Percentiles rank a stretch among this genome's conserved stretches.
These are phyloP conservation scores for Zygoascus bituminiphila DNA, from an alignment of 805 yeast species.

Conservation along the genomic window DNA sequence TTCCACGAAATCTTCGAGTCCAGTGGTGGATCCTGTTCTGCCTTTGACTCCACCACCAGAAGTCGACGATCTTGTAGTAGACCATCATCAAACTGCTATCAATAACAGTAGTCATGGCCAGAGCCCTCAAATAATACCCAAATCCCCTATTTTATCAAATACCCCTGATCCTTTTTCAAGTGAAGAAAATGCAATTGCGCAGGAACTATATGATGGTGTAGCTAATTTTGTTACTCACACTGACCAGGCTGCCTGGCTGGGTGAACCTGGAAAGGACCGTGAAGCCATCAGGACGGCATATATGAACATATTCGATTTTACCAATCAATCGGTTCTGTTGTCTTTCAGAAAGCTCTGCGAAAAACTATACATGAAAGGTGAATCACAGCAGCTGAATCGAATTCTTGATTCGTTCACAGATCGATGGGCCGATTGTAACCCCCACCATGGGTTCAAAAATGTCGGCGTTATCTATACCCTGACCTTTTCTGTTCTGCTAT, in stretches of 20 bases:
- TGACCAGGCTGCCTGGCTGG: constrained; percentile 19
- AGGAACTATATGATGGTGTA: constrained; percentile 13
- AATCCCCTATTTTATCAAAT: not conserved
- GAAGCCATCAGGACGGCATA: constrained; percentile 13
- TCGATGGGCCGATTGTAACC: constrained; percentile 48
- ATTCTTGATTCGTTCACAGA: constrained; percentile 59
- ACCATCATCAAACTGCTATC: not conserved
- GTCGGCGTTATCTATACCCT: constrained; percentile 57
- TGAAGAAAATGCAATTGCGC: constrained; percentile 5
- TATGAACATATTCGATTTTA: constrained; percentile 34
- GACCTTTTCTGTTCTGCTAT: constrained; percentile 59
- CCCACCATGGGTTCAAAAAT: constrained; percentile 41
- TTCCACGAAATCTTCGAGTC: not conserved
- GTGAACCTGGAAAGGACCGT: constrained; percentile 17
- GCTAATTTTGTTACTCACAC: constrained; percentile 11
- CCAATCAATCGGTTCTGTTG: constrained; percentile 42
- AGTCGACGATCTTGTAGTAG: not conserved
- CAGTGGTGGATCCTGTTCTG: not conserved
- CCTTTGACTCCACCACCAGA: not conserved
- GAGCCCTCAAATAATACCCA: not conserved
- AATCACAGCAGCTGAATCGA: constrained; percentile 73
- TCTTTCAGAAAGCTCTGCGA: constrained; percentile 55
- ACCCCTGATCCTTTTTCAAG: not conserved
- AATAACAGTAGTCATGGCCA: not conserved
- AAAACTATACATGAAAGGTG: constrained; percentile 65